Evolutionary conservation across 2,329 filamentous ascomycete genomes (phyloP).

Genomic region (Orbilia blumenaviensis): DNA sequence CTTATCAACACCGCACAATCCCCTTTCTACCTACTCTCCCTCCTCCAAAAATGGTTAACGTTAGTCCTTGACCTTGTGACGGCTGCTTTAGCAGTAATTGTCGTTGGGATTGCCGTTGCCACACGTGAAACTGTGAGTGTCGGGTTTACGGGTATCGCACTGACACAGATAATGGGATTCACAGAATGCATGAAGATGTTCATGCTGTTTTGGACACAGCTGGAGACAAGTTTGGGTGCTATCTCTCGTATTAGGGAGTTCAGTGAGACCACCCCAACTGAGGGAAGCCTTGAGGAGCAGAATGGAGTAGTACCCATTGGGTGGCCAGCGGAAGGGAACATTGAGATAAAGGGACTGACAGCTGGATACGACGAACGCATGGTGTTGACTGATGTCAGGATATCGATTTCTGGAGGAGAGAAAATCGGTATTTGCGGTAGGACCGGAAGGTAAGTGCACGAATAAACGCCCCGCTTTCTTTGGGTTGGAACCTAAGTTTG

Average conservation of each 20-base stretch:
- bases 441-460: conserved; percentile 64
- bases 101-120: conserved; percentile 66
- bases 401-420: conserved; percentile 62
- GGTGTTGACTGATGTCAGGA: conserved; percentile 57
- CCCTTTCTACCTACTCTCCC: conserved; percentile 69
- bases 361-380: conserved; percentile 58
- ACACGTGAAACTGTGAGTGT: conserved; percentile 59
- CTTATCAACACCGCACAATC: conserved; percentile 67
- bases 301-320: conserved; percentile 54
- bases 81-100: conserved; percentile 63
- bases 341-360: conserved; percentile 59
- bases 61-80: conserved; percentile 66
- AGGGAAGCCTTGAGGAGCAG: conserved; percentile 56
- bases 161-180: conserved; percentile 60
- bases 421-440: conserved; percentile 67
- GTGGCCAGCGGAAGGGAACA: conserved; percentile 60
- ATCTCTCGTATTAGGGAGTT: conserved; percentile 61
- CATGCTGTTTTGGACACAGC: conserved; percentile 60
- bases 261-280: conserved; percentile 56
- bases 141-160: conserved; percentile 60
- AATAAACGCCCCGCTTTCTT: neutral
- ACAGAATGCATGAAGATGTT: conserved; percentile 59
- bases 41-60: conserved; percentile 69
- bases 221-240: conserved; percentile 61
- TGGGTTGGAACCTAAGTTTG: no score